Base-by-base conservation (phyloP, 768 basidiomycete species). In the Lentinula guzmanii region DNA sequence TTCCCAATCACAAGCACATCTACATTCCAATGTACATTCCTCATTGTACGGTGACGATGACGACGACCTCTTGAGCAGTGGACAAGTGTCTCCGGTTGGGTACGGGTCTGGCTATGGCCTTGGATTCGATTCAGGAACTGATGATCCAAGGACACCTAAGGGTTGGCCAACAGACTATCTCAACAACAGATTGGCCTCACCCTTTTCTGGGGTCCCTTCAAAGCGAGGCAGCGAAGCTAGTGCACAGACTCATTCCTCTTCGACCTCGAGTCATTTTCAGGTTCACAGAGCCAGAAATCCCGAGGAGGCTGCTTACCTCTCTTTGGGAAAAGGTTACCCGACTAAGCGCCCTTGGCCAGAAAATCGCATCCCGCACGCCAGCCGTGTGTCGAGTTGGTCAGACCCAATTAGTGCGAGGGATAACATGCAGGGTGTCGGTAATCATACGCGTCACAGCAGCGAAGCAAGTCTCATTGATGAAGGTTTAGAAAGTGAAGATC, bases 11-110 rank as follows among this genome's bases (percentile, higher is more conserved):
- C 58, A 59, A 24, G n/a, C 13, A 28, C 58, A 51, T 59, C 34
- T 51, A 15, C 18, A 31, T 24, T 13, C 37, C 1, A 39, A 39
- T 13, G 37, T 39, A 5, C 58, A 59, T 31, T 50, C 58, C 11
- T 33, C 58, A 16, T 28, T 50, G 43, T 31, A 64, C 4, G 68
- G 66, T 33, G 77, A 75, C 7, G 87, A 89, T 10, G 82, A 84
- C 18, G 88, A 88, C 13, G 86, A 88, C 13, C 72, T 86, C n/a
- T 71, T 88, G 54, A 91, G 90, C 70, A 91, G 90, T 67, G 89
- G 89, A 0, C 90, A 90, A 67, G 83, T 79, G 1, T 93, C 90
- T 28, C 89, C 90, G 5, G 74, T 82, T 63, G 85, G 89, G 87
- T 70, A 67, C 81, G 73, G 13, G 15, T 42, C 48, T 24, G 35